phyloP scores from a whole-genome alignment of 257 asterid species.

The Jacaranda copaia region DNA sequence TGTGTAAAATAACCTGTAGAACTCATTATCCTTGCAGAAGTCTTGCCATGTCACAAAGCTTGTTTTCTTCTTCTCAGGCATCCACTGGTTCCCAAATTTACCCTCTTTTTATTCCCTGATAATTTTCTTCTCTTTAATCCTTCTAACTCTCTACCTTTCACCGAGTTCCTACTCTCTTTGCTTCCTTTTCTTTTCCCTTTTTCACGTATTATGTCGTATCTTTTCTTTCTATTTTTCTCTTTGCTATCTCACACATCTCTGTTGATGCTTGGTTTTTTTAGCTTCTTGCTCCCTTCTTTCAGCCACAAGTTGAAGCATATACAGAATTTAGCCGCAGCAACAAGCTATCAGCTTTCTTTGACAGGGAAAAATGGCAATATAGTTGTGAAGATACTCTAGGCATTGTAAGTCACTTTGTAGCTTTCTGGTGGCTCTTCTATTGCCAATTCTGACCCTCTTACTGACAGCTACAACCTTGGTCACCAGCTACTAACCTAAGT shows the following conservation, averaged over 20 bases:
- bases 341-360: neutral
- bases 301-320: neutral
- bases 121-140: neutral
- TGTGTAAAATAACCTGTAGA: neutral
- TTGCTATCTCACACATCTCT: neutral
- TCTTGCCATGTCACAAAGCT: neutral
- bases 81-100: neutral
- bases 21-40: constrained; percentile 11
- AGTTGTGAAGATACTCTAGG: neutral
- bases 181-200: neutral
- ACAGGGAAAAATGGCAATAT: neutral
- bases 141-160: neutral
- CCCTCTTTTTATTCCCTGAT: neutral
- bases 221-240: neutral
- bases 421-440: neutral
- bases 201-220: neutral
- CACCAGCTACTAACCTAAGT: neutral
- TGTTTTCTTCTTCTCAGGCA: neutral
- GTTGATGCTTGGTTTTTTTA: neutral
- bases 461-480: neutral
- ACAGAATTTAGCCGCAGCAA: neutral
- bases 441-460: neutral
- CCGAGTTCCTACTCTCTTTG: neutral
- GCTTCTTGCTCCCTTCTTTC: neutral
- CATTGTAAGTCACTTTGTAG: neutral